Evolutionary conservation across 2,329 filamentous ascomycete genomes (phyloP).

Genomic region (Aspergillus piperis): DNA sequence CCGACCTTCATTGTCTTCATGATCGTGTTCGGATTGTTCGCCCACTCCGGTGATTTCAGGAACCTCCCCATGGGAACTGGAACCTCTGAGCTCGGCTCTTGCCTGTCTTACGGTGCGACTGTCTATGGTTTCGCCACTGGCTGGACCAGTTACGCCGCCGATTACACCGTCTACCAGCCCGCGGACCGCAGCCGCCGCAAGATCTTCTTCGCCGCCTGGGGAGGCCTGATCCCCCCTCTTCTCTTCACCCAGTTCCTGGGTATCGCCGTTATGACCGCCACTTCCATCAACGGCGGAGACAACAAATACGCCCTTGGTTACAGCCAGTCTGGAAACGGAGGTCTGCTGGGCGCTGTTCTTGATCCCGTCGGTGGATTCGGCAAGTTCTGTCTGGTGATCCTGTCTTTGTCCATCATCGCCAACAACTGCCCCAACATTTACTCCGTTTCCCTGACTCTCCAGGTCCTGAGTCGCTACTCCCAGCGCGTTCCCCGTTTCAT

Average conservation of each 20-base stretch:
- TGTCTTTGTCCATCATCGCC: slow-evolving; percentile 67
- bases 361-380: slow-evolving; percentile 67
- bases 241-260: slow-evolving; percentile 74
- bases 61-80: slow-evolving; percentile 63
- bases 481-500: slow-evolving; percentile 66
- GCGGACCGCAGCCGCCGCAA: slow-evolving; percentile 58
- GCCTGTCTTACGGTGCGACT: slow-evolving; percentile 67
- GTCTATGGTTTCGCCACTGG: slow-evolving; percentile 70
- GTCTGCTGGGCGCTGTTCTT: slow-evolving; percentile 66
- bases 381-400: slow-evolving; percentile 68
- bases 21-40: slow-evolving; percentile 68
- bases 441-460: slow-evolving; percentile 66
- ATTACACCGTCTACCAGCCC: slow-evolving; percentile 80
- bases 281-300: slow-evolving; percentile 53
- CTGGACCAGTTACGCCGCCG: slow-evolving; percentile 74
- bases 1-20: slow-evolving; percentile 73
- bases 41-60: slow-evolving; percentile 65
- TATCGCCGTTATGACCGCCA: slow-evolving; percentile 68
- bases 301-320: slow-evolving; percentile 62
- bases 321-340: slow-evolving; percentile 60
- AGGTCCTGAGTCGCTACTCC: slow-evolving; percentile 62
- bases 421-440: slow-evolving; percentile 75
- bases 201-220: slow-evolving; percentile 69
- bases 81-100: slow-evolving; percentile 58
- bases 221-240: slow-evolving; percentile 69